Percentiles rank a stretch among this genome's conserved stretches.
Evolutionary conservation across 345 rosid genomes (phyloP).

Genomic region (Lepidium didymum): DNA sequence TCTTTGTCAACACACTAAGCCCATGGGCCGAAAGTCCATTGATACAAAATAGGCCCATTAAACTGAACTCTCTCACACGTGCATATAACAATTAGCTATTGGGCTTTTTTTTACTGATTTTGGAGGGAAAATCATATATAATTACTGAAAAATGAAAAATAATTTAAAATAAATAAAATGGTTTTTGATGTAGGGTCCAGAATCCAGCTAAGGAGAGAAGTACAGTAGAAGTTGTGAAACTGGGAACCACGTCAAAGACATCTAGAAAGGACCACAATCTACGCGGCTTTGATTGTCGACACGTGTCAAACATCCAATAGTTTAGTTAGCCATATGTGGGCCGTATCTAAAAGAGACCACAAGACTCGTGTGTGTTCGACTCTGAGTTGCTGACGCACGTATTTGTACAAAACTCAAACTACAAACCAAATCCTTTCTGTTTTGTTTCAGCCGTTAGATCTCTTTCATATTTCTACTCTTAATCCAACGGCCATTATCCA

Average conservation of each 20-base stretch:
- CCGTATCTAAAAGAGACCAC: constrained; percentile 21
- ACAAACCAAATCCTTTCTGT: constrained; percentile 17
- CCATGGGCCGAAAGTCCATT: background rate
- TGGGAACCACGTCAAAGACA: constrained; percentile 29
- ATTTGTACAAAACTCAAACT: constrained; percentile 11
- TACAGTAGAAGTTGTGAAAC: constrained; percentile 1
- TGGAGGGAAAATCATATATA: background rate
- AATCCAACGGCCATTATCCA: constrained; percentile 3
- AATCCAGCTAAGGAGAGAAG: constrained; percentile 23
- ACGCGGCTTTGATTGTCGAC: background rate
- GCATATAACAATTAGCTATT: no score
- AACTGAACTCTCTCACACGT: background rate
- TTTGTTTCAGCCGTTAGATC: constrained; percentile 17
- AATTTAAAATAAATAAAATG: background rate
- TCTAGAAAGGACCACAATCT: constrained; percentile 6
- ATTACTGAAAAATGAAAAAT: background rate
- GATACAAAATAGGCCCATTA: background rate
- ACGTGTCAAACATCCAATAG: constrained; percentile 14
- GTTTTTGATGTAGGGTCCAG: background rate
- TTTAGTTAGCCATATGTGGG: constrained; percentile 14
- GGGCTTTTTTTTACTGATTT: background rate
- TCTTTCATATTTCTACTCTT: background rate
- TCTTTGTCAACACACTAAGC: background rate
- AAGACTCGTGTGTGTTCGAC: constrained; percentile 31
- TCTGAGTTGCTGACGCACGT: constrained; percentile 19